Percentiles rank a stretch among this genome's conserved stretches.
phyloP scores from a whole-genome alignment of 441 rosid genomes.

The Euphorbia schlechtendalii region DNA sequence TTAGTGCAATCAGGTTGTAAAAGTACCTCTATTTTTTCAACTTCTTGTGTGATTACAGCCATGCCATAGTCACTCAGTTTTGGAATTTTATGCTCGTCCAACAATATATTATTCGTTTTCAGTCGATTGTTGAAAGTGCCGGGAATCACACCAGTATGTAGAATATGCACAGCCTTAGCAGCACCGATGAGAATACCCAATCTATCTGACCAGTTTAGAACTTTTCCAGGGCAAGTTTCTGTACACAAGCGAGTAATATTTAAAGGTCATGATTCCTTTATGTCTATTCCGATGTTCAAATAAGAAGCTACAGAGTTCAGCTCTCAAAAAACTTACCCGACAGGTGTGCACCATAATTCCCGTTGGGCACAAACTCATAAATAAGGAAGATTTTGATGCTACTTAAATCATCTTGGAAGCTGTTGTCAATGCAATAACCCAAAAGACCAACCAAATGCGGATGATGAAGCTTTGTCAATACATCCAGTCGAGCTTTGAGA shows the following conservation, averaged over 20 bases:
- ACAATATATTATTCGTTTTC: conserved; percentile 68
- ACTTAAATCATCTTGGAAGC: conserved; percentile 41
- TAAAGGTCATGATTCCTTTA: not conserved
- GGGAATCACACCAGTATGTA: conserved; percentile 82
- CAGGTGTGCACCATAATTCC: conserved; percentile 60
- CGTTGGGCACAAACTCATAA: conserved; percentile 62
- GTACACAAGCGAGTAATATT: conserved; percentile 17
- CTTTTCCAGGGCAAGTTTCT: conserved; percentile 65
- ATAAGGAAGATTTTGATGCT: conserved; percentile 56
- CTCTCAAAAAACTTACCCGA: conserved; percentile 51
- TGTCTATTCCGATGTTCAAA: not conserved
- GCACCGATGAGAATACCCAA: conserved; percentile 68
- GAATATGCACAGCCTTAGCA: conserved; percentile 94
- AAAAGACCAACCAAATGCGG: conserved; percentile 77
- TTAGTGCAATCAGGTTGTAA: conserved; percentile 3
- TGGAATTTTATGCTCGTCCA: no score
- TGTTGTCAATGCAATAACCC: conserved; percentile 70
- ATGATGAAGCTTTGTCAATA: conserved; percentile 80
- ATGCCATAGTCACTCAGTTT: conserved; percentile 95
- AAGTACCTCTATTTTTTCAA: conserved; percentile 59
- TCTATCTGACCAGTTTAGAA: conserved; percentile 80
- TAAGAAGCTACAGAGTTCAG: not conserved
- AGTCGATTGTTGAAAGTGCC: conserved; percentile 64
- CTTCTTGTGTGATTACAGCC: conserved; percentile 58
- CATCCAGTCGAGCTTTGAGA: conserved; percentile 62